Evolutionary conservation across 306 rosid genomes (phyloP), one percentile per base, ranked within the genome.

Genomic region (Carpinus viminea): DNA sequence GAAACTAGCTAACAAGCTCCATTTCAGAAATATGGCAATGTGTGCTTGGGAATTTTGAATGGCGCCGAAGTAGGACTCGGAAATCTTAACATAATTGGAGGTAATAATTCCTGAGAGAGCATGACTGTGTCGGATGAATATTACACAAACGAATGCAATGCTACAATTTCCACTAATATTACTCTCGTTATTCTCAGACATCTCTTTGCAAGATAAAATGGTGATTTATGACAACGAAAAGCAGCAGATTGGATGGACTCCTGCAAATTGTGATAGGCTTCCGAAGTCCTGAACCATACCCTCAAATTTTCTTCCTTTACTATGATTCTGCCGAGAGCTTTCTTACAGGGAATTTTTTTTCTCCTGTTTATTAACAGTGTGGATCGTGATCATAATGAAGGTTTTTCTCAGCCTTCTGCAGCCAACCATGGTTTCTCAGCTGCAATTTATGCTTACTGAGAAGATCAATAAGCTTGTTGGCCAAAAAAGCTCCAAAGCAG

Each of bases 151-250:
- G 17, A 15, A 28, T 13, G 1, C 28, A 68, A 5, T 12, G 13
- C 51, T 38, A 45, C 72, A 18, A 18, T 68, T n/a, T 68, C 45
- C 68, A 55, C 62, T 51, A 6, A 79, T 46, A 21, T 80, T 38
- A 41, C 15, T 76, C 75, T 68, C 75, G 24, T 17, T 56, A 16
- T 73, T 56, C 86, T 56, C 86, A 94, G 97, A 87, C 70, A 86
- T 92, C 53, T 89, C 86, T 26, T 5, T 92, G 78, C 92, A 80
- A 61, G 94, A 88, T 50, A 89, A 92, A 72, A 7, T 92, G 57
- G 87, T 92, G 75, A 81, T 90, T 68, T 94, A 94, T 76, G 96
- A 94, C 85, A 92, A 90, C 17, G 96, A 94, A 82, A 87, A 81
- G 24, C 84, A 64, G 60, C 91, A 68, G 72, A 88, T 90, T 75